Conservation (phyloP, 2,329 filamentous ascomycete species). For the Lojkania enalia region DNA sequence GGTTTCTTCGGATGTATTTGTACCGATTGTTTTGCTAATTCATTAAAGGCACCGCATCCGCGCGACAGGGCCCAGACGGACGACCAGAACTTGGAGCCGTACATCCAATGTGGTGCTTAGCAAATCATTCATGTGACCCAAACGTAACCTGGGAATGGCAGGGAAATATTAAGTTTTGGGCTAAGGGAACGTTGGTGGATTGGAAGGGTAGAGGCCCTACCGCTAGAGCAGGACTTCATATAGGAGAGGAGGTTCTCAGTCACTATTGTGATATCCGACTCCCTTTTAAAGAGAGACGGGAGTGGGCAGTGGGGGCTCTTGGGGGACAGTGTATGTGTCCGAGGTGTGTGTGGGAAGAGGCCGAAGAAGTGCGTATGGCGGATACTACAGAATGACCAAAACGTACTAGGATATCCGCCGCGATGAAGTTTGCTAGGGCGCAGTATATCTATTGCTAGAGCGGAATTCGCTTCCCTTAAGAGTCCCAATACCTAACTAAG, state of each 20-base stretch:
- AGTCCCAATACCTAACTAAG: too few species aligned
- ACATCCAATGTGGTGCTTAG: conserved; percentile 93
- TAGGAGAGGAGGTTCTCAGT: conserved; percentile 84
- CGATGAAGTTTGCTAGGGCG: too few species aligned
- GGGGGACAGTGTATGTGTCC: conserved; percentile 88
- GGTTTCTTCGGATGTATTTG: conserved; percentile 37
- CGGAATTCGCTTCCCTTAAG: too few species aligned
- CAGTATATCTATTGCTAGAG: too few species aligned
- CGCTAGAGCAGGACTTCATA: conserved; percentile 64
- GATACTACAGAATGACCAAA: too few species aligned
- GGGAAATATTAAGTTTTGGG: conserved; percentile 72
- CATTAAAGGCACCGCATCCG: conserved; percentile 71
- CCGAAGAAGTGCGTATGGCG: conserved; percentile 1
- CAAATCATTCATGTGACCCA: conserved; percentile 94
- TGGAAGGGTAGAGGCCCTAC: conserved; percentile 45
- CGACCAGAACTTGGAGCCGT: conserved; percentile 90
- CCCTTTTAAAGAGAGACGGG: conserved; percentile 76
- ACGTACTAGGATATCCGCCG: too few species aligned
- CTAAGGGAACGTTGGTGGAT: conserved; percentile 61
- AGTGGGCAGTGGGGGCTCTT: conserved; percentile 85
- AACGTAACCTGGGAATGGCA: conserved; percentile 96
- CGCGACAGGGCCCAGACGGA: conserved; percentile 70
- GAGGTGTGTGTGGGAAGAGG: conserved; percentile 74
- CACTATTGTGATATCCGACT: conserved; percentile 91
- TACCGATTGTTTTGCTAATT: conserved; percentile 7